phyloP scores from a whole-genome alignment of 805 yeast genomes.

The Clavispora fructus region DNA sequence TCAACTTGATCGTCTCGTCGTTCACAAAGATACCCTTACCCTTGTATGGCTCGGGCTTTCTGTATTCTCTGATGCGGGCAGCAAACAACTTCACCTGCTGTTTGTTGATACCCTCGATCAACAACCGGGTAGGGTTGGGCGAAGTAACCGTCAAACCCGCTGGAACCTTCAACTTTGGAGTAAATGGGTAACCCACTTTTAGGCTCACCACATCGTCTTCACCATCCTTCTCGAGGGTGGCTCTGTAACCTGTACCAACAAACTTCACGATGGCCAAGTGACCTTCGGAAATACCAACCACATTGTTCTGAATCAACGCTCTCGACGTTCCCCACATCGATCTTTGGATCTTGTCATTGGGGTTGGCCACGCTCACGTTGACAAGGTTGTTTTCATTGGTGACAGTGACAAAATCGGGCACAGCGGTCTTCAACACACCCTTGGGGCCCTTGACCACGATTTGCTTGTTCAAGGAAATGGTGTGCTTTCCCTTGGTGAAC shows the following conservation, averaged over 20 bases:
- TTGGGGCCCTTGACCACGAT: constrained; percentile 71
- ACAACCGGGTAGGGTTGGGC: constrained; percentile 81
- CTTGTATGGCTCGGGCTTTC: constrained; percentile 97
- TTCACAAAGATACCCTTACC: constrained; percentile 96
- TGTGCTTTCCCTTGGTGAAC: constrained; percentile 62
- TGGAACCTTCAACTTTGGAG: constrained; percentile 74
- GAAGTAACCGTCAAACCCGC: constrained; percentile 65
- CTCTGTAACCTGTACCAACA: constrained; percentile 97
- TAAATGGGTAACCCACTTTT: constrained; percentile 84
- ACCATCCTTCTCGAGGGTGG: constrained; percentile 56
- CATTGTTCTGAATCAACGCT: constrained; percentile 67
- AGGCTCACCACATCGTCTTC: constrained; percentile 59
- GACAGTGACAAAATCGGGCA: constrained; percentile 68
- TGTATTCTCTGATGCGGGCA: constrained; percentile 76
- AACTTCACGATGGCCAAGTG: constrained; percentile 81
- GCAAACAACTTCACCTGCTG: constrained; percentile 87
- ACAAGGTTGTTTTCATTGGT: constrained; percentile 35
- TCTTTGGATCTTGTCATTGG: constrained; percentile 60
- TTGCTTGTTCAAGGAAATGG: constrained; percentile 51
- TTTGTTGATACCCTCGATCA: constrained; percentile 82
- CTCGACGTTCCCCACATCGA: constrained; percentile 96
- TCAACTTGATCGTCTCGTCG: constrained; percentile 83
- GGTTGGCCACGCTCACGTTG: constrained; percentile 52
- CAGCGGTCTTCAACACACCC: constrained; percentile 57
- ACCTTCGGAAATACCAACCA: constrained; percentile 89